A percentile compares a stretch with the other conserved stretches of the same genome.
Conservation (phyloP, 1,284 basidiomycete genomes). For the Cutaneotrichosporon dermatis region DNA sequence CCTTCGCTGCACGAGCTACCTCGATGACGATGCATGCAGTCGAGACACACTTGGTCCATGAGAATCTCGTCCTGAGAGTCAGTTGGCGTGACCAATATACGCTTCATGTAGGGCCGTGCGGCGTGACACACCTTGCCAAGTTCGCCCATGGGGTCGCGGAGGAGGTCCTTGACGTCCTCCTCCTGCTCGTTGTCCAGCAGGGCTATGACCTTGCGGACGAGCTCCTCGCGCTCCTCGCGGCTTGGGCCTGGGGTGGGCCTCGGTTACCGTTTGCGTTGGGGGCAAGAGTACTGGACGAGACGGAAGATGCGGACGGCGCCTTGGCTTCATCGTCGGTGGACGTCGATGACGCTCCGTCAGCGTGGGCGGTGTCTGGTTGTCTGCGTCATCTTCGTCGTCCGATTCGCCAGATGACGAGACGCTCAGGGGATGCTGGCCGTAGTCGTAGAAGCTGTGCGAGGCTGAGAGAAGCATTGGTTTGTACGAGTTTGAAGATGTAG, state of each 20-base stretch:
- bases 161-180: slow-evolving; percentile 70
- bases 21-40: slow-evolving; percentile 48
- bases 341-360: neutral
- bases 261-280: neutral
- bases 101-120: too few species aligned
- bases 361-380: neutral
- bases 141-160: slow-evolving; percentile 66
- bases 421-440: slow-evolving; percentile 38
- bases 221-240: slow-evolving; percentile 44
- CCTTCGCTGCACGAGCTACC: slow-evolving; percentile 50
- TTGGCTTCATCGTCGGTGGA: neutral
- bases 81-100: neutral
- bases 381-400: slow-evolving; percentile 32
- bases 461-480: slow-evolving; percentile 21
- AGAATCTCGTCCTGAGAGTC: slow-evolving; percentile 40
- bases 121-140: slow-evolving; percentile 59
- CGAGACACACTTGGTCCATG: slow-evolving; percentile 49
- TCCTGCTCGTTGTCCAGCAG: slow-evolving; percentile 75
- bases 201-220: slow-evolving; percentile 65
- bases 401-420: slow-evolving; percentile 43
- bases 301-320: neutral
- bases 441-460: slow-evolving; percentile 9
- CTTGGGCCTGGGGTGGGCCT: neutral
- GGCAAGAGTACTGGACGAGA: too few species aligned
- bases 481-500: slow-evolving; percentile 41